A percentile compares a stretch with the other conserved stretches of the same genome.
Conservation (phyloP, 2,329 filamentous ascomycete species). For the Fusarium aywerte region DNA sequence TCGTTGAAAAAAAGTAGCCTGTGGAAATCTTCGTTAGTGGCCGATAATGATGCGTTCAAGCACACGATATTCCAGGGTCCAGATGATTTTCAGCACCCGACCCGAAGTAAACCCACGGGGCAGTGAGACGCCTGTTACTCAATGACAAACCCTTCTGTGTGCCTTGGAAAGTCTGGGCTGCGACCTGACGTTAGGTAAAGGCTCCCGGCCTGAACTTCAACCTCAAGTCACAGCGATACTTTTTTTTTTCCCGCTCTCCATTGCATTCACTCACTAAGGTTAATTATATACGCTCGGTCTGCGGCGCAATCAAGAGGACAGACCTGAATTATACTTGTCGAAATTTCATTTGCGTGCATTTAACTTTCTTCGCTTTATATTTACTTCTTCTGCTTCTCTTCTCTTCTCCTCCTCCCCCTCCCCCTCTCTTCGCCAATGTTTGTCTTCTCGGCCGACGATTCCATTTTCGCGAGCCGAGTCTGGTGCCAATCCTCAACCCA, state of each 20-base stretch:
- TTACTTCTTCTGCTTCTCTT: conserved; percentile 2
- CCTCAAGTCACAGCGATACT: conserved; percentile 6
- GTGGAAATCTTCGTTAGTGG: conserved; percentile 8
- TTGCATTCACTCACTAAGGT: conserved; percentile 6
- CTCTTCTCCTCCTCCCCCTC: not conserved
- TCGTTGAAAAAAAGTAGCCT: conserved; percentile 9
- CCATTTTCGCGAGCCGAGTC: conserved; percentile 53
- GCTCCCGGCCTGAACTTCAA: conserved; percentile 6
- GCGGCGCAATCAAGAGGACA: conserved; percentile 29
- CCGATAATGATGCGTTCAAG: conserved; percentile 23
- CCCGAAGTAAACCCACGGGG: conserved; percentile 36
- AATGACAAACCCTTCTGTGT: conserved; percentile 1
- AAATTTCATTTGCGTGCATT: conserved; percentile 12
- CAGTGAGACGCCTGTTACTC: not conserved
- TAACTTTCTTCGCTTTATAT: conserved; percentile 19
- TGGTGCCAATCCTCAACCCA: conserved; percentile 40
- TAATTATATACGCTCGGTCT: conserved; percentile 15
- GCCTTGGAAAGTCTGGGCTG: conserved; percentile 11
- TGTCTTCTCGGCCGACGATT: conserved; percentile 50
- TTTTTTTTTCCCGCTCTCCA: conserved; percentile 16
- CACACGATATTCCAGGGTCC: conserved; percentile 28
- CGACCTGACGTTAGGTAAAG: not conserved
- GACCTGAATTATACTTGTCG: conserved; percentile 10
- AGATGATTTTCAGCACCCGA: conserved; percentile 2
- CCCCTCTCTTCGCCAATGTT: conserved; percentile 51